Evolutionary conservation across 2,329 filamentous ascomycete genomes (phyloP).

Genomic region (Pseudogymnoascus destructans): DNA sequence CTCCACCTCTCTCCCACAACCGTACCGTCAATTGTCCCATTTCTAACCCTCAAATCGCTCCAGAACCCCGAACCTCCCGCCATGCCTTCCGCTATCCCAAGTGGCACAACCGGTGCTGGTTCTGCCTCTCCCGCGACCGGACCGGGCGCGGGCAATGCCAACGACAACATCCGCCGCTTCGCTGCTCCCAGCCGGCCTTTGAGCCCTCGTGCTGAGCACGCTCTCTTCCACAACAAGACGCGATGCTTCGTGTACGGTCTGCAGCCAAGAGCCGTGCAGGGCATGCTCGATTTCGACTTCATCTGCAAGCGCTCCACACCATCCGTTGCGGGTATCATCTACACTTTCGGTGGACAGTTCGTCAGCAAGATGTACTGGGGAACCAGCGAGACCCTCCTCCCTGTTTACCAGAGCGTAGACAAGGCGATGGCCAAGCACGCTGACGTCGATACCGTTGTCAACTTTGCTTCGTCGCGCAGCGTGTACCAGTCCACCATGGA

Average conservation of each 20-base stretch:
- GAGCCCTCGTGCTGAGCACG: slow-evolving; percentile 77
- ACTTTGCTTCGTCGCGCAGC: slow-evolving; percentile 97
- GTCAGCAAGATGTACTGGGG: slow-evolving; percentile 99
- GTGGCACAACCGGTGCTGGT: slow-evolving; percentile 34
- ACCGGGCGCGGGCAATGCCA: slow-evolving; percentile 41
- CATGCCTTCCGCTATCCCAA: slow-evolving; percentile 30
- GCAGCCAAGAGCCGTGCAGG: slow-evolving; percentile 84
- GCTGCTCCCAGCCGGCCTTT: slow-evolving; percentile 80
- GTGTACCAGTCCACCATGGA: slow-evolving; percentile 99
- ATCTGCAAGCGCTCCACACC: slow-evolving; percentile 98
- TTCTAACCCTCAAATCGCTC: slow-evolving; percentile 12
- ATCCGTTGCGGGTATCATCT: slow-evolving; percentile 98
- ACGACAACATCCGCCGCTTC: slow-evolving; percentile 98
- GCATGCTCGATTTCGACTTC: slow-evolving; percentile 99
- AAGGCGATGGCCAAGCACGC: slow-evolving; percentile 95
- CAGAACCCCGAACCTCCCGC: slow-evolving; percentile 13
- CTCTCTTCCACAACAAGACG: slow-evolving; percentile 98
- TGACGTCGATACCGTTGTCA: slow-evolving; percentile 95
- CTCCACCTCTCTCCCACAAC: background rate
- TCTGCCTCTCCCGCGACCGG: slow-evolving; percentile 37
- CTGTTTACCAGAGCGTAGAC: slow-evolving; percentile 87
- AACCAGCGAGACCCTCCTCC: slow-evolving; percentile 95
- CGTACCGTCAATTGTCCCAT: background rate
- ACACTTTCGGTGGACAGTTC: slow-evolving; percentile 99
- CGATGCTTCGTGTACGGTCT: slow-evolving; percentile 99